These are phyloP conservation scores for Coemansia sp. DNA, from an alignment of 192 early-diverging fungal genomes.

Conservation along the genomic window DNA sequence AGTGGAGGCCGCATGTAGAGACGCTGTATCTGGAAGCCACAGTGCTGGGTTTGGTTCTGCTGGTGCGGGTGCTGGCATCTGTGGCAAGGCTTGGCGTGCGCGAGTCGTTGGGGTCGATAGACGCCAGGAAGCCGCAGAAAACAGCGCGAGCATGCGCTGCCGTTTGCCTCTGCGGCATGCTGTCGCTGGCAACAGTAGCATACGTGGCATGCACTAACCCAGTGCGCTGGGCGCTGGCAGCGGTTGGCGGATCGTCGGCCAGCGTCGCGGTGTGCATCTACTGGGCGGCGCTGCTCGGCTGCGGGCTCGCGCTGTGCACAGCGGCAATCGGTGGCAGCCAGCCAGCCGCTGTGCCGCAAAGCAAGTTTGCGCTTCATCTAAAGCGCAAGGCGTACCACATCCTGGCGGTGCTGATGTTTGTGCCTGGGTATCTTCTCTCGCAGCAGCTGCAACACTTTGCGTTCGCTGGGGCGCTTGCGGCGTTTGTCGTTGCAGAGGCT, in stretches of 20 bases:
- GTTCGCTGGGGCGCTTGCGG: conserved; percentile 72
- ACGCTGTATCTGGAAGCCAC: conserved; percentile 23
- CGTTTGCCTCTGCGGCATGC: neutral
- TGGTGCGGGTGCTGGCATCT: conserved; percentile 9
- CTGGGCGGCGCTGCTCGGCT: conserved; percentile 27
- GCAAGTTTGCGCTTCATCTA: conserved; percentile 58
- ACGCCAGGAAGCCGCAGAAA: neutral
- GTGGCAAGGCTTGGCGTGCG: neutral
- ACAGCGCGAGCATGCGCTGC: neutral
- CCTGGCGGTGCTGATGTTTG: conserved; percentile 80
- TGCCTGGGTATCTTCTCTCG: conserved; percentile 67
- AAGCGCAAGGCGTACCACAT: conserved; percentile 86
- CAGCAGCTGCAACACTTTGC: conserved; percentile 74
- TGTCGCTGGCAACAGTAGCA: conserved; percentile 8
- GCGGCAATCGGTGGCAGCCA: neutral
- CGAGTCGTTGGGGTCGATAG: neutral
- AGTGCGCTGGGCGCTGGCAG: conserved; percentile 1
- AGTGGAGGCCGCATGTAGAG: conserved; percentile 14
- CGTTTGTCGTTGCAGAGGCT: conserved; percentile 76
- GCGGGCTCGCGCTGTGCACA: conserved; percentile 5
- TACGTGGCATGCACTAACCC: conserved; percentile 13
- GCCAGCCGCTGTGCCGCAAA: neutral
- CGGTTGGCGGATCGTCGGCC: neutral
- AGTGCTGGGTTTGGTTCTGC: conserved; percentile 6
- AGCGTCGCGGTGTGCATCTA: conserved; percentile 19